phyloP scores from a whole-genome alignment of 164 flowering plant species.

The Vitis amurensis region DNA sequence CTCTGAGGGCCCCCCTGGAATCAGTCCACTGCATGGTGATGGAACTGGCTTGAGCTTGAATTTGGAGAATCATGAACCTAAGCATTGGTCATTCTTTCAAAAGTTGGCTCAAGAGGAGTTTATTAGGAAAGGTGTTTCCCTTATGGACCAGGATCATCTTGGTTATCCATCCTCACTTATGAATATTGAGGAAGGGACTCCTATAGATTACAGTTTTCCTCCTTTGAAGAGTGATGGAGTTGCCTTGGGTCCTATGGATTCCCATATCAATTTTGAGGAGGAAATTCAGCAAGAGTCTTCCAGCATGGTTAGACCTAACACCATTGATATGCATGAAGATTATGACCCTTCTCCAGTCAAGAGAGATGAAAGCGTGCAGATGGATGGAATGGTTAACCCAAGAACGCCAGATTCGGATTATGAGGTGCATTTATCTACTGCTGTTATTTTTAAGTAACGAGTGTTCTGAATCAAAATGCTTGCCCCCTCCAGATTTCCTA shows the following conservation, averaged over 20 bases:
- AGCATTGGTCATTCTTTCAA: constrained; percentile 91
- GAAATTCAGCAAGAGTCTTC: constrained; percentile 19
- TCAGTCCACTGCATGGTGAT: constrained; percentile 42
- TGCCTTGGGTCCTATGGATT: constrained; percentile 24
- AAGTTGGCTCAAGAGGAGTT: constrained; percentile 70
- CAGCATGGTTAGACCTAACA: constrained; percentile 13
- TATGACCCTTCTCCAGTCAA: constrained; percentile 29
- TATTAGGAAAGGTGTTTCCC: constrained; percentile 64
- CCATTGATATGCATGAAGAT: constrained; percentile 20
- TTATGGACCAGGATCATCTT: constrained; percentile 78
- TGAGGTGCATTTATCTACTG: constrained; percentile 48
- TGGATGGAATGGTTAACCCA: constrained; percentile 41
- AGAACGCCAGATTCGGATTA: constrained; percentile 54
- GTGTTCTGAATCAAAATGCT: too few species aligned
- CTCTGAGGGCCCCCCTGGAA: constrained; percentile 39
- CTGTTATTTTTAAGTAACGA: too few species aligned
- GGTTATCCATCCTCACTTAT: constrained; percentile 44
- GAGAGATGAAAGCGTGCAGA: constrained; percentile 46
- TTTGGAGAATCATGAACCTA: constrained; percentile 85
- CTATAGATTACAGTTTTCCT: constrained; percentile 34
- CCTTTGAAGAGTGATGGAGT: constrained; percentile 35
- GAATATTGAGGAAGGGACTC: constrained; percentile 37
- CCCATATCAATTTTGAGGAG: constrained; percentile 29
- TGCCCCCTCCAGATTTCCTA: not conserved
- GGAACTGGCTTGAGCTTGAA: constrained; percentile 85